Conservation (phyloP, 495 filamentous ascomycete genomes). For the Sporormia fimetaria region DNA sequence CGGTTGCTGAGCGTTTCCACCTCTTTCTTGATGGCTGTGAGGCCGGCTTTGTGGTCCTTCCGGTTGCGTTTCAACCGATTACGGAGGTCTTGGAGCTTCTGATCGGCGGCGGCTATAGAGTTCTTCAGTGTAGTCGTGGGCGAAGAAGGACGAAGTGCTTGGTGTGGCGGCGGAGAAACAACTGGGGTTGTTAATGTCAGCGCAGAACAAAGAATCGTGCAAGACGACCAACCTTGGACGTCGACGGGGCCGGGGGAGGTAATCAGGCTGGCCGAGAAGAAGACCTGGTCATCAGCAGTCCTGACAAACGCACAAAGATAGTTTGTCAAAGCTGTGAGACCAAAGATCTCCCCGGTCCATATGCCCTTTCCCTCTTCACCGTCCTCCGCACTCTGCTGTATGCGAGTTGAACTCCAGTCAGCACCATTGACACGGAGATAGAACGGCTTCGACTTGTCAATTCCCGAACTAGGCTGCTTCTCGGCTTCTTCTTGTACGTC, state of each 20-base stretch:
- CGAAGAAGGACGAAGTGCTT: slow-evolving; percentile 56
- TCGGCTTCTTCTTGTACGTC: slow-evolving; percentile 14
- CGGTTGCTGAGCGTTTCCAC: slow-evolving; percentile 59
- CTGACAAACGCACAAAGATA: slow-evolving; percentile 79
- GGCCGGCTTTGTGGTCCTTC: slow-evolving; percentile 65
- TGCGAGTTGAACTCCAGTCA: slow-evolving; percentile 72
- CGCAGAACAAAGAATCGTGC: background rate
- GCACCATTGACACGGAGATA: slow-evolving; percentile 83
- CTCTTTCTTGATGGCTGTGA: slow-evolving; percentile 64
- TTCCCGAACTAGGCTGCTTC: slow-evolving; percentile 24
- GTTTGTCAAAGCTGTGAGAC: slow-evolving; percentile 71
- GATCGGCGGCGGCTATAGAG: slow-evolving; percentile 69
- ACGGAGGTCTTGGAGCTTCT: slow-evolving; percentile 65
- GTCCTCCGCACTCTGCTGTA: slow-evolving; percentile 39
- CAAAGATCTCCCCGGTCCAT: slow-evolving; percentile 81
- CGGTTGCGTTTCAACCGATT: slow-evolving; percentile 60
- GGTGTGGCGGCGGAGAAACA: slow-evolving; percentile 48
- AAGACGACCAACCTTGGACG: slow-evolving; percentile 42
- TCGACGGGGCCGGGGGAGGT: slow-evolving; percentile 60
- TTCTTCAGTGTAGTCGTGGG: slow-evolving; percentile 80
- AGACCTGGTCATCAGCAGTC: slow-evolving; percentile 55
- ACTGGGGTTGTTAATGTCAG: slow-evolving; percentile 35
- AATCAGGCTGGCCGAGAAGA: slow-evolving; percentile 70
- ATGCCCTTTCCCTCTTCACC: slow-evolving; percentile 43
- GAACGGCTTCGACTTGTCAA: slow-evolving; percentile 63